Evolutionary conservation across 805 yeast genomes (phyloP).

Genomic region (Candida verbasci): DNA sequence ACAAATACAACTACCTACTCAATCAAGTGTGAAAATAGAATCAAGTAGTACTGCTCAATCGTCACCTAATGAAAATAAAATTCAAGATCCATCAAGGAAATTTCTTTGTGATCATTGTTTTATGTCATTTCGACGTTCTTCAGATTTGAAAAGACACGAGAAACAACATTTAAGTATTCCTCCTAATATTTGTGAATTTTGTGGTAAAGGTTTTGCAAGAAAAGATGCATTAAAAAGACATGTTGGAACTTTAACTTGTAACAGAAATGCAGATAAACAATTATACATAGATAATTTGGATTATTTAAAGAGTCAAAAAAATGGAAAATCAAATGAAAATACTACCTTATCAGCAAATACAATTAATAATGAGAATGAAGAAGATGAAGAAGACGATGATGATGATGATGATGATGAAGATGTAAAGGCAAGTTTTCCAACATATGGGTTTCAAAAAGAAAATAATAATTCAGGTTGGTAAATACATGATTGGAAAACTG

Average conservation of each 20-base stretch:
- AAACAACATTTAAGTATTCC: slow-evolving; percentile 68
- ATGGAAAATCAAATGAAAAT: not conserved
- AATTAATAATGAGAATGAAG: slow-evolving; percentile 2
- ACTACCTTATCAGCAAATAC: not conserved
- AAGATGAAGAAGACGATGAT: slow-evolving; percentile 5
- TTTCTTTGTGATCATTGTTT: slow-evolving; percentile 59
- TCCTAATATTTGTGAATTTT: slow-evolving; percentile 69
- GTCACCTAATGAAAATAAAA: no score
- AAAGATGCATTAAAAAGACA: slow-evolving; percentile 80
- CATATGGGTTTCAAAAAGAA: slow-evolving; percentile 6
- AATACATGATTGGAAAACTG: no score
- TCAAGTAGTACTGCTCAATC: no score
- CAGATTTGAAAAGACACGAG: slow-evolving; percentile 71
- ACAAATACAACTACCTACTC: not conserved
- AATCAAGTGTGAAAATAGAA: not conserved
- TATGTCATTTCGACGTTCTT: slow-evolving; percentile 60
- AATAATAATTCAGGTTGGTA: not conserved
- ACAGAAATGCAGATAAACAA: slow-evolving; percentile 58
- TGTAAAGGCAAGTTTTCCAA: slow-evolving; percentile 3
- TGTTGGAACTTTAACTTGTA: slow-evolving; percentile 69
- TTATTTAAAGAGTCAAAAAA: slow-evolving; percentile 14
- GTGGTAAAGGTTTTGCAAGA: slow-evolving; percentile 82
- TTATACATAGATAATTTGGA: slow-evolving; percentile 31
- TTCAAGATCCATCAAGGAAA: slow-evolving; percentile 22
- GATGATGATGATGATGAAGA: slow-evolving; percentile 5